These are phyloP conservation scores for Iberis pinnata DNA, from an alignment of 345 rosid genomes.

Conservation along the genomic window DNA sequence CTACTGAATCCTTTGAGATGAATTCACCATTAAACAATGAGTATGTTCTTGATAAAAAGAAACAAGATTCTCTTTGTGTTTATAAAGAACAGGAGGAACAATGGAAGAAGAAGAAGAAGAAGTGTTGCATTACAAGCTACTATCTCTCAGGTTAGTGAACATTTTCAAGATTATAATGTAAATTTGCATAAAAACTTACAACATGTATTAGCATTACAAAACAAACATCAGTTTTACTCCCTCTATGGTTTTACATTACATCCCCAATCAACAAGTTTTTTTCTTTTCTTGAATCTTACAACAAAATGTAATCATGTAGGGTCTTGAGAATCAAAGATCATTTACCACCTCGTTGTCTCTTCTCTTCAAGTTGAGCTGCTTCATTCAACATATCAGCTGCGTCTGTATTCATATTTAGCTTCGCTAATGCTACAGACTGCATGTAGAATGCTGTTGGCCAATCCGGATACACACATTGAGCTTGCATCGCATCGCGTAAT, in stretches of 20 bases:
- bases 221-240: conserved; percentile 17
- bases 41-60: too few relatives aligned
- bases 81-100: too few relatives aligned
- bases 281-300: conserved; percentile 9
- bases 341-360: conserved; percentile 66
- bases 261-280: conserved; percentile 28
- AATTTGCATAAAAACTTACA: conserved; percentile 26
- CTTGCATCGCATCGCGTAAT: conserved; percentile 95
- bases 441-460: conserved; percentile 96
- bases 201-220: conserved; percentile 26
- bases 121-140: too few relatives aligned
- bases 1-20: too few relatives aligned
- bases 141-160: too few relatives aligned
- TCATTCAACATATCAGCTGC: conserved; percentile 93
- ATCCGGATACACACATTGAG: conserved; percentile 71
- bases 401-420: conserved; percentile 89
- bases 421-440: conserved; percentile 96
- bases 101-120: too few relatives aligned
- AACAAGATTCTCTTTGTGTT: too few relatives aligned
- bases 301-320: neutral
- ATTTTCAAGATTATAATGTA: too few relatives aligned
- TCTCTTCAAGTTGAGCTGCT: conserved; percentile 79
- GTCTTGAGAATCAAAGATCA: conserved; percentile 35
- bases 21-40: too few relatives aligned
- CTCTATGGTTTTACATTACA: conserved; percentile 27